Evolutionary conservation across 176 grass and related monocot species (phyloP).

Genomic region (Avena sativa): DNA sequence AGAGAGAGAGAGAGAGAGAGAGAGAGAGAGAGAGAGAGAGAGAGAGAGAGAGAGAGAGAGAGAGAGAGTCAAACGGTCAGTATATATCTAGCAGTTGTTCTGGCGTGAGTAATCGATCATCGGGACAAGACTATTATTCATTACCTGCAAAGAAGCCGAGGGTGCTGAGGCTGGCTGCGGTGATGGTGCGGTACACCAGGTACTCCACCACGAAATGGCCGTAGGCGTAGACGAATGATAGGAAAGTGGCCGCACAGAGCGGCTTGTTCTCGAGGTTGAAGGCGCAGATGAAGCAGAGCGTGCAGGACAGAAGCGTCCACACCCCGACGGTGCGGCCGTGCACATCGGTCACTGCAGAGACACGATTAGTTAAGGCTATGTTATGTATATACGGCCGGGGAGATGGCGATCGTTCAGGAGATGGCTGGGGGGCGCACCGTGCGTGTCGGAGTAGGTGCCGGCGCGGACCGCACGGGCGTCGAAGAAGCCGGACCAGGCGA

Average conservation of each 20-base stretch:
- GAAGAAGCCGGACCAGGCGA: conserved; percentile 68
- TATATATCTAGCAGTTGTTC: background rate
- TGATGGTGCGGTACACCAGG: conserved; percentile 10
- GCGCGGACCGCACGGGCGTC: conserved; percentile 51
- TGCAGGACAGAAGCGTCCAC: background rate
- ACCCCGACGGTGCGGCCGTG: background rate
- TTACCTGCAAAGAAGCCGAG: conserved; percentile 13
- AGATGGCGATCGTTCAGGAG: background rate
- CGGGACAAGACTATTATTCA: background rate
- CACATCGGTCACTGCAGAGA: background rate
- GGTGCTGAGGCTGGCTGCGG: background rate
- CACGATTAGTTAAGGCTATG: background rate
- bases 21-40: background rate
- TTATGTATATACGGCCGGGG: background rate
- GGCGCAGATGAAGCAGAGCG: conserved; percentile 17
- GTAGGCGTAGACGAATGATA: background rate
- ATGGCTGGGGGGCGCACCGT: conserved; percentile 24
- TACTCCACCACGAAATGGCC: background rate
- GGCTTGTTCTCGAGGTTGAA: background rate
- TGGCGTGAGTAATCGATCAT: background rate
- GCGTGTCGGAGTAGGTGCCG: conserved; percentile 54
- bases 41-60: background rate
- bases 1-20: background rate
- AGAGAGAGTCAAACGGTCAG: background rate
- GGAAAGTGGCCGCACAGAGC: background rate